Evolutionary conservation across 2,329 filamentous ascomycete species (phyloP).

Genomic region (Fusarium vanettenii): DNA sequence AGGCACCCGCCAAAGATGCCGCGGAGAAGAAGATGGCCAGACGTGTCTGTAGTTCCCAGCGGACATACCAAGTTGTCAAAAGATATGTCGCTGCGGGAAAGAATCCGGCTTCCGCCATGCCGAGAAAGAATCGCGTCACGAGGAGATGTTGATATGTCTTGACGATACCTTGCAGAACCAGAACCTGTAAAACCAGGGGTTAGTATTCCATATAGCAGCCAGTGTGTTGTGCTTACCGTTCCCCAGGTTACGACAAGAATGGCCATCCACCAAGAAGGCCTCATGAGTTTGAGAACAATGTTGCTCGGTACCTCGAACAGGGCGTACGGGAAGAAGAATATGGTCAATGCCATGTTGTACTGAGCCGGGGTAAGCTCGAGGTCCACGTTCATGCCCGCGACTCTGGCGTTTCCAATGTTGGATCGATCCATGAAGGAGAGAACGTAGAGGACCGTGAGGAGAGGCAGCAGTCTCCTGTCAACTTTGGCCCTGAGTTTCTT

Average conservation of each 20-base stretch:
- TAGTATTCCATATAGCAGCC: neutral
- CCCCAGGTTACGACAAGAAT: slow-evolving; percentile 7
- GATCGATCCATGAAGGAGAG: slow-evolving; percentile 43
- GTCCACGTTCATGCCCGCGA: slow-evolving; percentile 42
- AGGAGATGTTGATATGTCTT: neutral
- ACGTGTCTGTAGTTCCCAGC: slow-evolving; percentile 23
- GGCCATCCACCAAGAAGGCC: slow-evolving; percentile 2
- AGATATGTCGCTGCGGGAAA: slow-evolving; percentile 6
- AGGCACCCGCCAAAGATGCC: slow-evolving; percentile 33
- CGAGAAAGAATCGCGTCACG: slow-evolving; percentile 1
- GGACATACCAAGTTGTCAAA: slow-evolving; percentile 25
- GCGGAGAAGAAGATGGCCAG: slow-evolving; percentile 31
- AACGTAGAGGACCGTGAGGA: slow-evolving; percentile 35
- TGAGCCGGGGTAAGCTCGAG: slow-evolving; percentile 51
- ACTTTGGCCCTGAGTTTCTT: neutral
- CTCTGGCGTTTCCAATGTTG: slow-evolving; percentile 43
- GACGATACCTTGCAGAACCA: slow-evolving; percentile 3
- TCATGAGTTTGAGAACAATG: slow-evolving; percentile 15
- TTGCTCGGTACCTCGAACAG: slow-evolving; percentile 27
- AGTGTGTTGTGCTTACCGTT: neutral
- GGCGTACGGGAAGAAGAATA: slow-evolving; percentile 38
- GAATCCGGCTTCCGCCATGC: slow-evolving; percentile 4
- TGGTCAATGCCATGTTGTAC: slow-evolving; percentile 65
- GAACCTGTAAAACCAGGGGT: neutral
- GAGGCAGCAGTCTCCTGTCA: neutral